These are phyloP conservation scores for Polytrichum commune DNA, from an alignment of 225 moss, liverwort and hornwort genomes.

Conservation along the genomic window DNA sequence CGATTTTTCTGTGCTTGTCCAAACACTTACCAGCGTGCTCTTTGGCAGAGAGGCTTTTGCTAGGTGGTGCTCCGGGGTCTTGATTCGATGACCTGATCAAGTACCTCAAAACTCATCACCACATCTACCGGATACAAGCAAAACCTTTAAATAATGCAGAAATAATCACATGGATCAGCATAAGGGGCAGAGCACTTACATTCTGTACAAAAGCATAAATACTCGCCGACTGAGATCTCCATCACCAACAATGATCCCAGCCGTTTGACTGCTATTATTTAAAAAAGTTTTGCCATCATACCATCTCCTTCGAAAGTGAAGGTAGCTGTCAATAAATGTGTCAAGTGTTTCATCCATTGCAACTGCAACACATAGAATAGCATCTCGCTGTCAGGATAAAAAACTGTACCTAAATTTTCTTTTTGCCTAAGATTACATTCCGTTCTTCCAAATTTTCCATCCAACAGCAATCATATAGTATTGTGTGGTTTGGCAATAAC, in stretches of 20 bases:
- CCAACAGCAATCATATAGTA: too few species aligned
- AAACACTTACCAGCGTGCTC: slow-evolving; percentile 61
- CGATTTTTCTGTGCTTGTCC: background rate
- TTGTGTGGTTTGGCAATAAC: too few species aligned
- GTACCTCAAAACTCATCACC: background rate
- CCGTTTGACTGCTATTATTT: slow-evolving; percentile 36
- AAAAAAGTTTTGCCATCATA: slow-evolving; percentile 55
- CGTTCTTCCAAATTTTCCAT: too few species aligned
- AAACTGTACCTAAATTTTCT: too few species aligned
- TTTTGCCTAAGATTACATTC: too few species aligned
- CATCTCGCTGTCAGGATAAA: background rate
- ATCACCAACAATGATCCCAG: slow-evolving; percentile 83
- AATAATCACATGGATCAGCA: too few species aligned
- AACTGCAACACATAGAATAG: slow-evolving; percentile 39
- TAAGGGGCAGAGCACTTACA: slow-evolving; percentile 42
- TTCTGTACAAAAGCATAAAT: slow-evolving; percentile 88
- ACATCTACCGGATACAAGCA: background rate
- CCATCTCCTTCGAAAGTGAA: slow-evolving; percentile 92
- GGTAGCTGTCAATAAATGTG: slow-evolving; percentile 85
- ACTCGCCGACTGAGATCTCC: slow-evolving; percentile 85
- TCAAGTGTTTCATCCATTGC: slow-evolving; percentile 75
- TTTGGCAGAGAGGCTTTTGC: slow-evolving; percentile 68
- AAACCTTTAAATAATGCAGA: too few species aligned
- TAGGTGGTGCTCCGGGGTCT: slow-evolving; percentile 55
- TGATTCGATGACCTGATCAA: slow-evolving; percentile 72